Evolutionary conservation across 2,329 filamentous ascomycete species (phyloP).

Genomic region (Penicillium sp.): DNA sequence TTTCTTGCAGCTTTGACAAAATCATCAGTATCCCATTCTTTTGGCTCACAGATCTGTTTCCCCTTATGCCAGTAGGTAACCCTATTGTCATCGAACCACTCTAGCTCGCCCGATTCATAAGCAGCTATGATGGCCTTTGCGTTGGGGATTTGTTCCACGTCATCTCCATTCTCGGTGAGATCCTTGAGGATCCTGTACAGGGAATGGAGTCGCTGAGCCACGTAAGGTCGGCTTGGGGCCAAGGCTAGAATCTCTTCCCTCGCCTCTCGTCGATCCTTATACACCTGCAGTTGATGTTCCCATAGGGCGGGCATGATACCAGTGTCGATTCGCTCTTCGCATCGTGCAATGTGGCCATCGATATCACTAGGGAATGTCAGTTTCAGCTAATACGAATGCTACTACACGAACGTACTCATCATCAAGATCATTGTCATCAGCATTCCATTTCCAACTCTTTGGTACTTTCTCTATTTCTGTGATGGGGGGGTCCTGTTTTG

Average conservation of each 20-base stretch:
- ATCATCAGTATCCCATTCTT: too few species aligned
- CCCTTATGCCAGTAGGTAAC: too few species aligned
- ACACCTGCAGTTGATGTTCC: not conserved
- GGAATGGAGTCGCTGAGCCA: too few species aligned
- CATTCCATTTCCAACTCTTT: not conserved
- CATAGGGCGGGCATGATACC: not conserved
- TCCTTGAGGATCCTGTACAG: too few species aligned
- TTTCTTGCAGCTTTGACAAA: too few species aligned
- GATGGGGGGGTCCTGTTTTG: not conserved
- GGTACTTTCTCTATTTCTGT: not conserved
- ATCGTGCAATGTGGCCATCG: not conserved
- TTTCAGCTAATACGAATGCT: not conserved
- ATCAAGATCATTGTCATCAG: not conserved
- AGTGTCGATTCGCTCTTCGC: not conserved
- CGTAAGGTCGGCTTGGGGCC: too few species aligned
- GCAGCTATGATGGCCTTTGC: too few species aligned
- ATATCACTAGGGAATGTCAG: not conserved
- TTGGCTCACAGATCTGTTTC: too few species aligned
- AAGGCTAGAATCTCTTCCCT: not conserved
- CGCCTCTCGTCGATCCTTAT: not conserved
- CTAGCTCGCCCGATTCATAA: too few species aligned
- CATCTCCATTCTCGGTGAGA: too few species aligned
- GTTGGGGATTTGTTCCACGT: too few species aligned
- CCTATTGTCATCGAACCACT: too few species aligned
- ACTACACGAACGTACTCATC: not conserved